Conservation (phyloP, 78 protist species). For the Acrasis kona region DNA sequence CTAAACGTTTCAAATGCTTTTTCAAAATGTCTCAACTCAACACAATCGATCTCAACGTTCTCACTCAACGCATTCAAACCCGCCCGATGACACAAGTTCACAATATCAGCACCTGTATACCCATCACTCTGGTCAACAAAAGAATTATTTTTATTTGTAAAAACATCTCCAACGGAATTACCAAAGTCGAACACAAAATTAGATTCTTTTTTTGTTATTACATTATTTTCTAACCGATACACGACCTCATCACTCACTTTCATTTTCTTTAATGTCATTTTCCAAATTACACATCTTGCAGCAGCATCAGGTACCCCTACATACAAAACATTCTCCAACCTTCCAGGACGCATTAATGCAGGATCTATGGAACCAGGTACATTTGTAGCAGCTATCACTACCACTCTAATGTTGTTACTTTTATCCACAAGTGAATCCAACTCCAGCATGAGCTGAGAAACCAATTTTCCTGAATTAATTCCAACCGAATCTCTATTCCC, state of each 20-base stretch:
- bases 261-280: not conserved
- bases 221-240: no score
- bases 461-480: not conserved
- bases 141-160: no score
- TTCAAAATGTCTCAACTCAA: not conserved
- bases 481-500: not conserved
- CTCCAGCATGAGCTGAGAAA: not conserved
- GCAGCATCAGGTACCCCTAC: slow-evolving; percentile 6
- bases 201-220: no score
- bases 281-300: not conserved
- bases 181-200: no score
- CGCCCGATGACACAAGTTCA: not conserved
- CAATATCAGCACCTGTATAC: not conserved
- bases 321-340: slow-evolving; percentile 12
- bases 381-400: slow-evolving; percentile 20
- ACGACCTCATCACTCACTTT: not conserved
- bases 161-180: no score
- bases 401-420: not conserved
- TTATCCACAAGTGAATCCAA: not conserved
- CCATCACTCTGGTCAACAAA: not conserved
- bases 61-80: not conserved
- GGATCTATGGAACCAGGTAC: slow-evolving; percentile 5
- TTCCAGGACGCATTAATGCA: slow-evolving; percentile 9
- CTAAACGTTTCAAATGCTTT: not conserved
- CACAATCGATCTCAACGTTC: not conserved